A percentile compares a stretch with the other conserved stretches of the same genome.
Conservation (phyloP, 2,329 filamentous ascomycete genomes). For the Dactylellina haptotyla region DNA sequence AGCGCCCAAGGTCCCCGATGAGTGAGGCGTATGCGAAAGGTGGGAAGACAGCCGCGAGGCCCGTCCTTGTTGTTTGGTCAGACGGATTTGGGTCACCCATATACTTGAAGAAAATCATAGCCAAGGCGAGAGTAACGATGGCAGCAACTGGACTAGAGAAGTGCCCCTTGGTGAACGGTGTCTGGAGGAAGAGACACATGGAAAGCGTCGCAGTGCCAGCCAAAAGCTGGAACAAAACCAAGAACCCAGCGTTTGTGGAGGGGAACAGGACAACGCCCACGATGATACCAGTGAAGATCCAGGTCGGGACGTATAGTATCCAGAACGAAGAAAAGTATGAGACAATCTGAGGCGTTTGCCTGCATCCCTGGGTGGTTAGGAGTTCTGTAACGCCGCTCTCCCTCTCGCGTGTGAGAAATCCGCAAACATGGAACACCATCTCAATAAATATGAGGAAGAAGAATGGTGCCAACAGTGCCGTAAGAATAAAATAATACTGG, state of each 20-base stretch:
- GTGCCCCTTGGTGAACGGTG: slow-evolving; percentile 87
- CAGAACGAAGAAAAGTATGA: slow-evolving; percentile 84
- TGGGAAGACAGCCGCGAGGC: slow-evolving; percentile 80
- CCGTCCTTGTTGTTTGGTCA: slow-evolving; percentile 66
- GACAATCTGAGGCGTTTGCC: slow-evolving; percentile 75
- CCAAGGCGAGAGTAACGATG: slow-evolving; percentile 77
- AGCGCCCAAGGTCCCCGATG: slow-evolving; percentile 79
- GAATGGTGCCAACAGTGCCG: slow-evolving; percentile 66
- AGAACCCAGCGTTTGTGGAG: slow-evolving; percentile 62
- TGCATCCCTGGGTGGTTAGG: slow-evolving; percentile 91
- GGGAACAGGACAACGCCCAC: slow-evolving; percentile 68
- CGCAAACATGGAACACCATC: slow-evolving; percentile 86
- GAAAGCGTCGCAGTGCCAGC: slow-evolving; percentile 80
- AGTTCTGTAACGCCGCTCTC: slow-evolving; percentile 88
- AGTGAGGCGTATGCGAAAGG: slow-evolving; percentile 91
- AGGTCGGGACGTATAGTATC: slow-evolving; percentile 80
- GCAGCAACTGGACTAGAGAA: slow-evolving; percentile 83
- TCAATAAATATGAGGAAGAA: slow-evolving; percentile 84
- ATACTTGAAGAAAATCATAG: slow-evolving; percentile 76
- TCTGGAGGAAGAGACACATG: slow-evolving; percentile 81
- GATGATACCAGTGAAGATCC: slow-evolving; percentile 79
- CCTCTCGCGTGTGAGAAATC: slow-evolving; percentile 83
- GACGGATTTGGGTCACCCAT: slow-evolving; percentile 66
- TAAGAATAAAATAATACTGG: slow-evolving; percentile 39
- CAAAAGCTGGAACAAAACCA: slow-evolving; percentile 74